Base-by-base conservation (phyloP, 148 eudicot genomes). In the Vaccinium corymbosum region DNA sequence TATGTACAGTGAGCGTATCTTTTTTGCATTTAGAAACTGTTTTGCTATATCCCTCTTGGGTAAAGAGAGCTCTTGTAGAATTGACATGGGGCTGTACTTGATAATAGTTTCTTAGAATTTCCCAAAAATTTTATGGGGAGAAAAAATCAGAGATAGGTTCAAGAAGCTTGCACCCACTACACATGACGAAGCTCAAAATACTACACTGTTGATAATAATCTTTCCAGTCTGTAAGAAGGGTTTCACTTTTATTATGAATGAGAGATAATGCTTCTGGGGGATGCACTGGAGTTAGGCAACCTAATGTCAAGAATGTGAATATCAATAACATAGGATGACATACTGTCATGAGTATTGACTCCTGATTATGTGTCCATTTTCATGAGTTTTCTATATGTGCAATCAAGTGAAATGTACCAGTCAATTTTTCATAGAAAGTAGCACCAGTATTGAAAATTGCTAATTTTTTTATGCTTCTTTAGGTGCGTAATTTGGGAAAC, bases 61-160 rank as follows among this genome's bases (percentile, higher is more conserved):
- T 77, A 77, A 77, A 25, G 6, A 50, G 57, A 50, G 29, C 79
- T 48, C 55, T 76, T 76, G 27, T 20, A 76, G 79, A 76, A 46
- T 76, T 16, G 10, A 6, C 17, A 46, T 76, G 13, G 55, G 25
- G 73, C 9, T 76, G 9, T 3, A 8, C n/a, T 46, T 75, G n/a
- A 6, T 17, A 48, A 20, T 48, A 46, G 27, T 76, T 46, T 1
- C 79, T 48, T 76, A 14, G 11, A 76, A 48, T 20, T 76, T 48
- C 78, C 78, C 25, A 10, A 48, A 11, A 68, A 68, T 16, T 68
- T 68, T 68, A 27, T 29, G 13, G 73, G 72, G 72, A 29, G 73
- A 68, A 12, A 53, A 14, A 68, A 68, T 52, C 8, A 27, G 19
- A 12, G 29, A 27, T 13, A 68, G 38, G 73, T 5, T 68, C 42